Percentiles rank a stretch among this genome's conserved stretches.
phyloP scores from a whole-genome alignment of 2,329 filamentous ascomycete genomes.

The Fonsecaea nubica region DNA sequence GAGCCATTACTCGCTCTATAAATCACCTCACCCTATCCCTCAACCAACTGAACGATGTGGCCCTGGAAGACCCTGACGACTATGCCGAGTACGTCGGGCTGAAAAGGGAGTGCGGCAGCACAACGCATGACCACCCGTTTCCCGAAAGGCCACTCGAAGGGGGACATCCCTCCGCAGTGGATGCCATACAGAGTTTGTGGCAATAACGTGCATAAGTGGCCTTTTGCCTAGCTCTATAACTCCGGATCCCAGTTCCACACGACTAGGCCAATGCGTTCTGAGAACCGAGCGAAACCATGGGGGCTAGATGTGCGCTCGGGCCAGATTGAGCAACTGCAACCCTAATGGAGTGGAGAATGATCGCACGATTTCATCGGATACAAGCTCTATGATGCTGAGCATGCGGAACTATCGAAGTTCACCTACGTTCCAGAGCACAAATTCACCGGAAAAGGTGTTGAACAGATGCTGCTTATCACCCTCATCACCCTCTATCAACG shows the following conservation, averaged over 20 bases:
- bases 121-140: not conserved
- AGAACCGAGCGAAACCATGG: not conserved
- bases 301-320: not conserved
- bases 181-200: constrained; percentile 1
- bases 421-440: constrained; percentile 6
- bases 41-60: not conserved
- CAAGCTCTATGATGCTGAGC: not conserved
- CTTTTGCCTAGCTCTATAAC: not conserved
- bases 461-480: constrained; percentile 2
- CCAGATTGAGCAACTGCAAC: constrained; percentile 6
- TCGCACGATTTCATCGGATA: not conserved
- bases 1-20: not conserved
- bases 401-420: constrained; percentile 8
- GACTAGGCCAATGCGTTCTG: not conserved
- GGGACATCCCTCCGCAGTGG: not conserved
- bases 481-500: constrained; percentile 10
- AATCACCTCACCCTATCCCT: not conserved
- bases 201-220: not conserved
- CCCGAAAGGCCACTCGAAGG: not conserved
- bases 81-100: not conserved
- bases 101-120: constrained; percentile 1
- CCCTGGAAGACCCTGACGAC: not conserved
- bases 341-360: not conserved
- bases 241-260: not conserved
- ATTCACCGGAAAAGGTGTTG: constrained; percentile 1